Evolutionary conservation across 768 basidiomycete genomes (phyloP).

Genomic region (Strobilomyces echinocephalus): DNA sequence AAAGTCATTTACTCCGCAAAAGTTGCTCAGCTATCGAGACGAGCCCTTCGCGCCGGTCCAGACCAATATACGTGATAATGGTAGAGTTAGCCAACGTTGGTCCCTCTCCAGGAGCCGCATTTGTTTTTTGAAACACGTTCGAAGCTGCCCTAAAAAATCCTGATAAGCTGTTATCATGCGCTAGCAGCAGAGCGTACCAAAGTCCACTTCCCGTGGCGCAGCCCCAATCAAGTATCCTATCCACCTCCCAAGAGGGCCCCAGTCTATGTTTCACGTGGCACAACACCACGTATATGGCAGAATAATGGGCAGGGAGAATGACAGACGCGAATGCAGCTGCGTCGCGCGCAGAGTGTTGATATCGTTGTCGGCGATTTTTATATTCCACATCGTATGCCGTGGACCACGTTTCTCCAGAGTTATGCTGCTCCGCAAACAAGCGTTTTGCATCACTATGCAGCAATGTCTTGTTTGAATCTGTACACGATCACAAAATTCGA

Average conservation of each 20-base stretch:
- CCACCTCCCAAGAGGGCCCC: constrained; percentile 54
- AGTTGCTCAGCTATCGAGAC: constrained; percentile 62
- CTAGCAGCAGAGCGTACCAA: constrained; percentile 48
- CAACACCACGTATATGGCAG: constrained; percentile 73
- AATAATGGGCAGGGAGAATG: constrained; percentile 82
- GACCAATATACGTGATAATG: constrained; percentile 59
- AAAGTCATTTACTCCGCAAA: constrained; percentile 42
- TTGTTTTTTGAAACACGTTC: constrained; percentile 53
- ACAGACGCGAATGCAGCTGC: constrained; percentile 83
- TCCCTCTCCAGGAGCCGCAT: constrained; percentile 25
- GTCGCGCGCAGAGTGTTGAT: constrained; percentile 60
- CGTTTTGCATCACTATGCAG: constrained; percentile 70
- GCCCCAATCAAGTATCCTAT: constrained; percentile 79
- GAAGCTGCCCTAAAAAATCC: constrained; percentile 53
- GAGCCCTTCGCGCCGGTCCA: constrained; percentile 76
- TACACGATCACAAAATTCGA: constrained; percentile 7
- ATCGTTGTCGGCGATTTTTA: constrained; percentile 53
- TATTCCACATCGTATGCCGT: constrained; percentile 53
- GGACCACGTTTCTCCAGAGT: constrained; percentile 45
- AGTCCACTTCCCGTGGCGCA: constrained; percentile 77
- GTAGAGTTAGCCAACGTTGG: constrained; percentile 44
- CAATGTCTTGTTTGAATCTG: constrained; percentile 60
- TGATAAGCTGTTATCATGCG: constrained; percentile 8
- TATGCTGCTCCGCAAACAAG: constrained; percentile 47
- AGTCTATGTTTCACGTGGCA: constrained; percentile 60